Conservation (phyloP, 1,139 yeast genomes). For the Pichia sp. region DNA sequence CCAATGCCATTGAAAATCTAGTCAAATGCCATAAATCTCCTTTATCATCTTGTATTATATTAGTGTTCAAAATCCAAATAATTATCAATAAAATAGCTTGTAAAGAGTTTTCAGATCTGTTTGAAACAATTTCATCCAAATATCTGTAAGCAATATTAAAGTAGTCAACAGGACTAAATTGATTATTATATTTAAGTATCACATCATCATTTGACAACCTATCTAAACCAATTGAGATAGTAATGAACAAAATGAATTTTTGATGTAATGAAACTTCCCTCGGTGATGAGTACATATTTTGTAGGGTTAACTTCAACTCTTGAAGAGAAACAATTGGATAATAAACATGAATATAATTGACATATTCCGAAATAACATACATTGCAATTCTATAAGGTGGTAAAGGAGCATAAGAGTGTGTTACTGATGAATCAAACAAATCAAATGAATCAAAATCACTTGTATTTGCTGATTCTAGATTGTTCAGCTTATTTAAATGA, state of each 20-base stretch:
- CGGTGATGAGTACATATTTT: constrained; percentile 14
- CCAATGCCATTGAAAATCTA: constrained; percentile 22
- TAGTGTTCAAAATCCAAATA: constrained; percentile 20
- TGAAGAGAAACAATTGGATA: constrained; percentile 17
- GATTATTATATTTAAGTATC: constrained; percentile 10
- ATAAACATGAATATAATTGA: constrained; percentile 18
- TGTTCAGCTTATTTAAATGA: constrained; percentile 14
- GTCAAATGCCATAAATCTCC: constrained; percentile 24
- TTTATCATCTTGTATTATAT: constrained; percentile 19
- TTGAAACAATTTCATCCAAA: constrained; percentile 18
- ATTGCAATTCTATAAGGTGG: constrained; percentile 19
- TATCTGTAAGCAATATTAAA: constrained; percentile 21
- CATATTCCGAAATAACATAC: constrained; percentile 14
- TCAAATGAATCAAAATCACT: constrained; percentile 13
- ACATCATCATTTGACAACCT: constrained; percentile 8
- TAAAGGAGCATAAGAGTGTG: constrained; percentile 18
- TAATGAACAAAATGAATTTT: constrained; percentile 19
- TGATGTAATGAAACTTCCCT: constrained; percentile 18
- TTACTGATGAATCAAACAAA: constrained; percentile 12
- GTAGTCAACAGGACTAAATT: constrained; percentile 20
- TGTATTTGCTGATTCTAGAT: background rate
- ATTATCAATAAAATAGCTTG: constrained; percentile 19
- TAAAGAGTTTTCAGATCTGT: constrained; percentile 19
- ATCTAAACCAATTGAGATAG: constrained; percentile 19
- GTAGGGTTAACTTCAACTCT: constrained; percentile 8